Conservation (phyloP, 1,284 basidiomycete genomes). For the Pseudozyma flocculosa region DNA sequence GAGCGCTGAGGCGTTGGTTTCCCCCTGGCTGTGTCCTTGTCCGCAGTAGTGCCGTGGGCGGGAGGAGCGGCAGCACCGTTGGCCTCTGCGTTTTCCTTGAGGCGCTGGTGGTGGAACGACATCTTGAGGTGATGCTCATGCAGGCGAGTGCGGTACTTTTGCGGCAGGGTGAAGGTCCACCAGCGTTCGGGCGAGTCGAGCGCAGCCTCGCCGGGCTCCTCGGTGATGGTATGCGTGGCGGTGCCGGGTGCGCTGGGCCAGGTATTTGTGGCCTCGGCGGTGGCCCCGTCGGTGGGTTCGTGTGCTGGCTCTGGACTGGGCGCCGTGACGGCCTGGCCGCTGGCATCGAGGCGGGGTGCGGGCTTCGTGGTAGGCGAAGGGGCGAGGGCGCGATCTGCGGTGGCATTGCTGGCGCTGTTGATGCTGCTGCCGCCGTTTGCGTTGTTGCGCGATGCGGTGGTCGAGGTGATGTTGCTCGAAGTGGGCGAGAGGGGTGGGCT, state of each 20-base stretch:
- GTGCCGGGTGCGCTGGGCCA: neutral
- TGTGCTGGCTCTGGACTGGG: neutral
- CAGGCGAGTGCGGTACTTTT: conserved; percentile 40
- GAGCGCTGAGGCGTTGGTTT: neutral
- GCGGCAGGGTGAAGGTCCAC: conserved; percentile 50
- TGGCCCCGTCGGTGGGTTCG: neutral
- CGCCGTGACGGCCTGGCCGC: neutral
- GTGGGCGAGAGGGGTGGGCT: conserved; percentile 24
- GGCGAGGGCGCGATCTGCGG: conserved; percentile 1
- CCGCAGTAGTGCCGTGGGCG: neutral
- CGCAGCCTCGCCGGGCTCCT: conserved; percentile 3
- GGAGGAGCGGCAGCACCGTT: neutral
- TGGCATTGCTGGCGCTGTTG: too few species aligned
- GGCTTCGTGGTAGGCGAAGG: too few species aligned
- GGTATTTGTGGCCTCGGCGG: conserved; percentile 15
- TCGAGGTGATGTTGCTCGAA: neutral
- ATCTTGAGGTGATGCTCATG: conserved; percentile 41
- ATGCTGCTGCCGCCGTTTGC: neutral
- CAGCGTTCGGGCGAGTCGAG: conserved; percentile 24
- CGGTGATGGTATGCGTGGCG: neutral
- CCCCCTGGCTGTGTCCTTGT: neutral
- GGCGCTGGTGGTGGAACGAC: conserved; percentile 20
- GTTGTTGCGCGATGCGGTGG: neutral
- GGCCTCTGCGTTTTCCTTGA: neutral
- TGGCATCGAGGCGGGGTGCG: neutral